phyloP scores from a whole-genome alignment of 495 filamentous ascomycete species.

The Hypoxylon cercidicola region DNA sequence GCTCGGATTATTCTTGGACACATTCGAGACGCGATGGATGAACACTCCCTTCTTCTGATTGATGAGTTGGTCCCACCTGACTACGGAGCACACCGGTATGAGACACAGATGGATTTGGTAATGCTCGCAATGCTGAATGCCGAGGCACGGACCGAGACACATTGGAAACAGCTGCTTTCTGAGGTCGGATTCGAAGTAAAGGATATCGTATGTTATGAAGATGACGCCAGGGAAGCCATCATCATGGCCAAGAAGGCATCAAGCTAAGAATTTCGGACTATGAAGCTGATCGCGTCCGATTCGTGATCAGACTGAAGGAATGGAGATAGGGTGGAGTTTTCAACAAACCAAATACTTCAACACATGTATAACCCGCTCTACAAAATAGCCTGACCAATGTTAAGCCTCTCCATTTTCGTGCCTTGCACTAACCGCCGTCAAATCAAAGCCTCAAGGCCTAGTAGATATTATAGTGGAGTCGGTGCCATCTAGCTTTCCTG shows the following conservation, averaged over 20 bases:
- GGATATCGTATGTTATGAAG: constrained; percentile 32
- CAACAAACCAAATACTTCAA: no score
- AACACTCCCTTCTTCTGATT: constrained; percentile 54
- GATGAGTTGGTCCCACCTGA: constrained; percentile 59
- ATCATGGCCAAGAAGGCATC: constrained; percentile 34
- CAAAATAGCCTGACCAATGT: no score
- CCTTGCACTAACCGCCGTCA: no score
- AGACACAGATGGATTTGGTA: constrained; percentile 49
- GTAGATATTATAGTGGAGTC: no score
- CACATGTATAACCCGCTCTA: no score
- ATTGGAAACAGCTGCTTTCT: constrained; percentile 53
- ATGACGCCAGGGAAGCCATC: constrained; percentile 30
- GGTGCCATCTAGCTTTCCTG: no score
- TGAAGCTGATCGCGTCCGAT: not conserved
- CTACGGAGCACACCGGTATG: constrained; percentile 33
- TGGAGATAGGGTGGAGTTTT: no score
- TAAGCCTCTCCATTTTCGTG: no score
- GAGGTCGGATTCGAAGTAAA: constrained; percentile 49
- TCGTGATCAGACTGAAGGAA: no score
- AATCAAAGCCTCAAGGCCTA: no score
- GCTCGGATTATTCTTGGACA: constrained; percentile 51
- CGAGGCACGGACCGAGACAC: constrained; percentile 53
- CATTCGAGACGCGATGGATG: constrained; percentile 50
- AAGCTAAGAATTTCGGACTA: not conserved
- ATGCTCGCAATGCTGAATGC: constrained; percentile 55